These are phyloP conservation scores for Crithidia brevicula DNA, from an alignment of 208 protist species.

Conservation along the genomic window DNA sequence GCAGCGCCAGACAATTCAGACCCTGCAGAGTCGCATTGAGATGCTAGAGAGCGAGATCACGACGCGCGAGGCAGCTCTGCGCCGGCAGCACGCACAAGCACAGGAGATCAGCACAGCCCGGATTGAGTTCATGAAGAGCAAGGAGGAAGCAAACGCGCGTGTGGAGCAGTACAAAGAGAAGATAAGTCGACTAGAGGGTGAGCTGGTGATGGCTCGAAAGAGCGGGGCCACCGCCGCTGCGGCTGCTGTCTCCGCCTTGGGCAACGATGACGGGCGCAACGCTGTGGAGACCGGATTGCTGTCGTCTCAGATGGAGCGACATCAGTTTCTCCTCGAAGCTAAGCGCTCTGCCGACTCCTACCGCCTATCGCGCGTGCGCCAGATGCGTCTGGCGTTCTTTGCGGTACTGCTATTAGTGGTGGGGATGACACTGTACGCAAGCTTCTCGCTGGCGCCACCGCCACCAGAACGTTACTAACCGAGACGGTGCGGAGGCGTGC, in stretches of 20 bases:
- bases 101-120: conserved; percentile 9
- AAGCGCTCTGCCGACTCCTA: conserved; percentile 27
- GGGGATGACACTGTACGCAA: conserved; percentile 16
- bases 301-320: conserved; percentile 11
- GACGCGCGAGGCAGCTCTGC: conserved; percentile 20
- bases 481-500: no score
- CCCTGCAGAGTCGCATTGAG: conserved; percentile 20
- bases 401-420: conserved; percentile 13
- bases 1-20: conserved; percentile 13
- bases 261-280: neutral
- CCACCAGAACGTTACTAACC: neutral
- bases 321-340: conserved; percentile 17
- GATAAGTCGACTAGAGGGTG: conserved; percentile 12
- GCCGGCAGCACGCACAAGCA: conserved; percentile 9
- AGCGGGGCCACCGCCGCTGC: conserved; percentile 2
- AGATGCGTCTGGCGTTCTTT: conserved; percentile 18
- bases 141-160: conserved; percentile 13
- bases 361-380: conserved; percentile 6
- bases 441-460: conserved; percentile 4
- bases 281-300: neutral
- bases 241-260: neutral
- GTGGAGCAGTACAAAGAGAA: conserved; percentile 14
- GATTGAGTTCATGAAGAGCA: conserved; percentile 15
- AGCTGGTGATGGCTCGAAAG: conserved; percentile 1
- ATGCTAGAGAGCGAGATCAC: conserved; percentile 10